Base-by-base conservation (phyloP, 306 rosid genomes). In the Vicia sativa region DNA sequence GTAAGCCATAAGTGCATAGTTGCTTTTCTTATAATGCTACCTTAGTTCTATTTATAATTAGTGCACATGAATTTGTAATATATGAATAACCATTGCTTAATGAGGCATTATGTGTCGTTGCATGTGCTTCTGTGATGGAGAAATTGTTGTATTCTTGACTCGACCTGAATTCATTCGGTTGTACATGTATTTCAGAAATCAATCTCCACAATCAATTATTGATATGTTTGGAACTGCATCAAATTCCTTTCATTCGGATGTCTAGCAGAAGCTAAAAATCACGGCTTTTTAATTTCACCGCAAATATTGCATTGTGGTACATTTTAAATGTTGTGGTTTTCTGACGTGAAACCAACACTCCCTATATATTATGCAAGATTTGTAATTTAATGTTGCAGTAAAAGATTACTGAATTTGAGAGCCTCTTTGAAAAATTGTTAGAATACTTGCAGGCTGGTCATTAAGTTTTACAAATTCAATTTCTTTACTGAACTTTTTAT, bases 31-130 rank as follows among this genome's bases (percentile, higher is more conserved):
- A 39, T 38, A 39, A 52, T 61, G 68, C 73, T 56, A 48, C 43
- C 72, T 16, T 35, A 34, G 70, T 68, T 68, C 46, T 57, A 21
- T 28, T 37, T 18, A 39, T 19, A 39, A 48, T 61, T 53, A 35
- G 50, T 77, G 70, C 70, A 39, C 66, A 56, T 62, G 62, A 53
- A 37, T 71, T 62, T 67, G 70, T 62, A 31, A 67, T 67, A 73
- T 11, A 52, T 45, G 68, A 55, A 49, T 72, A 46, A 46, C 6
- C 11, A 61, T 60, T 78, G 56, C 49, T 73, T 68, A 7, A 43
- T 15, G 14, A 44, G 46, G 21, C 35, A 70, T 31, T 21, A 8
- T 50, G 71, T 21, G 7, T 46, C 37, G 4, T 50, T 68, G 65
- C 71, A 37, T 45, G 39, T 65, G 60, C 49, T 55, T 44, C 4